Conservation (phyloP, 345 rosid species). For the Eucalyptus tenuipes region DNA sequence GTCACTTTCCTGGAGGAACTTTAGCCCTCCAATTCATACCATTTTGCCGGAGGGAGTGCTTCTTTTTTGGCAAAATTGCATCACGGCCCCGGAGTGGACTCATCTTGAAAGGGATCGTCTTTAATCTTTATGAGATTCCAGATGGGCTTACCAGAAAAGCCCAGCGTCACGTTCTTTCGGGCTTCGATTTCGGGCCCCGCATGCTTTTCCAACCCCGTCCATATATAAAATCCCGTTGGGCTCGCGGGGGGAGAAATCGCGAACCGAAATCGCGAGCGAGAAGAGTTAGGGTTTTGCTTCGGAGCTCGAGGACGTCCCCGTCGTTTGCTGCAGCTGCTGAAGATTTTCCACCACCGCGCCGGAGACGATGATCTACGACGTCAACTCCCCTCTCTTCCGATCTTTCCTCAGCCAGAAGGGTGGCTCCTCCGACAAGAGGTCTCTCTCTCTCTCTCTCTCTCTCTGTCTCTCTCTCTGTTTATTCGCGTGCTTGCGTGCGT, state of each 20-base stretch:
- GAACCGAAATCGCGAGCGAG: not conserved
- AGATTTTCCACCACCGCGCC: not conserved
- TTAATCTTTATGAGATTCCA: not conserved
- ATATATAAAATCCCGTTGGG: not conserved
- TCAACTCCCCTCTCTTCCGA: conserved; percentile 79
- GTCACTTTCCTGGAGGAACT: not conserved
- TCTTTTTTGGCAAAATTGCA: not conserved
- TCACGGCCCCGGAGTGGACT: not conserved
- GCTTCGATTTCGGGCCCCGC: not conserved
- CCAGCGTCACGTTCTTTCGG: not conserved
- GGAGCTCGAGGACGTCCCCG: not conserved
- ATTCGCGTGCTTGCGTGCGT: not conserved
- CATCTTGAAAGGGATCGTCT: not conserved
- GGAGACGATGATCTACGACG: conserved; percentile 84
- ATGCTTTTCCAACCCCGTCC: not conserved
- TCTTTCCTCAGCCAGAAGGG: conserved; percentile 97
- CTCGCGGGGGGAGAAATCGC: not conserved
- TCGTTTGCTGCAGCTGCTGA: not conserved
- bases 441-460: not conserved
- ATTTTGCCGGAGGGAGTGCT: not conserved
- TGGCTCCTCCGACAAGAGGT: conserved; percentile 89
- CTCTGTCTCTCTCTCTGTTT: not conserved
- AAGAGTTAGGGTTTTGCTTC: not conserved
- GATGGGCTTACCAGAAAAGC: not conserved
- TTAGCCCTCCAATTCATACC: not conserved